Conservation (phyloP, 768 basidiomycete genomes). For the Suillus paluster region DNA sequence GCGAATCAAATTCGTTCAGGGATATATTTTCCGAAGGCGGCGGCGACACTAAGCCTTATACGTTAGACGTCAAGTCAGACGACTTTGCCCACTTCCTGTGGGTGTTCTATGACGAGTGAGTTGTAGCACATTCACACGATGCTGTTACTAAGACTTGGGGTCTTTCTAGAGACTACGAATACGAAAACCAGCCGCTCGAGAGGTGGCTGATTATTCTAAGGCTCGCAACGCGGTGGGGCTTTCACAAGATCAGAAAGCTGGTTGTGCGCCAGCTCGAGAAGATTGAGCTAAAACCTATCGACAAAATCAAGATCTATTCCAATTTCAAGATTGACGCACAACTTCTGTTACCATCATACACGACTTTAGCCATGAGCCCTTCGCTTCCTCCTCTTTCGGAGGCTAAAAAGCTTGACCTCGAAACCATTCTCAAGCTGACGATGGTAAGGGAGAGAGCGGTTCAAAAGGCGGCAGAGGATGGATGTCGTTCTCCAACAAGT, state of each 20-base stretch:
- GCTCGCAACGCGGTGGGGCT: slow-evolving; percentile 60
- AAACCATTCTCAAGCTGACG: slow-evolving; percentile 56
- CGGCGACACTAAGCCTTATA: slow-evolving; percentile 11
- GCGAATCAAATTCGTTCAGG: slow-evolving; percentile 38
- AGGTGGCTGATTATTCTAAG: slow-evolving; percentile 60
- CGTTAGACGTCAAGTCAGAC: slow-evolving; percentile 30
- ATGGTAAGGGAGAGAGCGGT: slow-evolving; percentile 51
- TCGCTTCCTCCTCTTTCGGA: slow-evolving; percentile 58
- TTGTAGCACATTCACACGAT: background rate
- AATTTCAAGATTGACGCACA: slow-evolving; percentile 49
- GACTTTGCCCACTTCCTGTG: slow-evolving; percentile 55
- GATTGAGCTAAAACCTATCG: slow-evolving; percentile 48
- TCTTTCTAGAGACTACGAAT: slow-evolving; percentile 51
- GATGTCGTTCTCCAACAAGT: slow-evolving; percentile 31
- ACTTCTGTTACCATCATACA: slow-evolving; percentile 57
- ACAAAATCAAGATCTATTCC: slow-evolving; percentile 63
- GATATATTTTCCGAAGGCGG: slow-evolving; percentile 22
- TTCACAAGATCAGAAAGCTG: slow-evolving; percentile 51
- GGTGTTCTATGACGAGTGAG: slow-evolving; percentile 62
- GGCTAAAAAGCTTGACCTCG: slow-evolving; percentile 57
- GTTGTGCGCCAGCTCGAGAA: slow-evolving; percentile 61
- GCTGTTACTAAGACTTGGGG: background rate
- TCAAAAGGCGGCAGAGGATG: slow-evolving; percentile 38
- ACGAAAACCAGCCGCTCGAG: slow-evolving; percentile 52
- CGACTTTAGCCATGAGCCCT: slow-evolving; percentile 52